Conservation (phyloP, 345 rosid species). For the Lumnitzera racemosa region DNA sequence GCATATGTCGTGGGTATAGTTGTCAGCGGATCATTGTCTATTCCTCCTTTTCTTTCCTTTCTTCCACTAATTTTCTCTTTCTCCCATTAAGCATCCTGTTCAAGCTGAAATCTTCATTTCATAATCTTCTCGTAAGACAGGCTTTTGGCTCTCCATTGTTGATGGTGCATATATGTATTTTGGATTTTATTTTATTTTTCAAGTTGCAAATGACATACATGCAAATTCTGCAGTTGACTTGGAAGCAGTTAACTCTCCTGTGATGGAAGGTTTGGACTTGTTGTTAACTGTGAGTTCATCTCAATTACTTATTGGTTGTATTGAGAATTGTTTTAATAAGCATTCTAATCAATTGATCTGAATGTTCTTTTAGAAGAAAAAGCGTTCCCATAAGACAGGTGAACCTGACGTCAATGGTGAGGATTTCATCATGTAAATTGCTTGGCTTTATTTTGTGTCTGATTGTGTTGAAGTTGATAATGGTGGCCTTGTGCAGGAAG, state of each 20-base stretch:
- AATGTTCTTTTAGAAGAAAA: conserved; percentile 40
- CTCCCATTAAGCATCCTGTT: no score
- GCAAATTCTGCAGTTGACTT: conserved; percentile 47
- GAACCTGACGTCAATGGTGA: conserved; percentile 54
- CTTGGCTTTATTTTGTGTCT: conserved; percentile 6
- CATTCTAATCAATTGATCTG: background rate
- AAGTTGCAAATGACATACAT: background rate
- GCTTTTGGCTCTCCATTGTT: no score
- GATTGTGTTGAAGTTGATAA: background rate
- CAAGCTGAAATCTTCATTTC: no score
- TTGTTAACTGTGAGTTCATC: conserved; percentile 42
- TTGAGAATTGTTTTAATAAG: background rate
- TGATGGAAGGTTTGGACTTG: conserved; percentile 61
- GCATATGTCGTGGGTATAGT: no score
- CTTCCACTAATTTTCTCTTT: no score
- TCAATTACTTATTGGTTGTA: background rate
- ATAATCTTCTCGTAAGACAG: no score
- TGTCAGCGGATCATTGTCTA: no score
- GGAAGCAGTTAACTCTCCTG: conserved; percentile 49
- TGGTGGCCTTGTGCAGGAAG: conserved; percentile 35
- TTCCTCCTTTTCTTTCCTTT: no score
- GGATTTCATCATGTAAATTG: conserved; percentile 4
- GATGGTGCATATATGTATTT: no score
- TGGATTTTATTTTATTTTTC: no score
- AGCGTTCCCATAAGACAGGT: conserved; percentile 35